Evolutionary conservation across 768 basidiomycete genomes (phyloP), one percentile per base, ranked within the genome.

Genomic region (Cubamyces sp.): DNA sequence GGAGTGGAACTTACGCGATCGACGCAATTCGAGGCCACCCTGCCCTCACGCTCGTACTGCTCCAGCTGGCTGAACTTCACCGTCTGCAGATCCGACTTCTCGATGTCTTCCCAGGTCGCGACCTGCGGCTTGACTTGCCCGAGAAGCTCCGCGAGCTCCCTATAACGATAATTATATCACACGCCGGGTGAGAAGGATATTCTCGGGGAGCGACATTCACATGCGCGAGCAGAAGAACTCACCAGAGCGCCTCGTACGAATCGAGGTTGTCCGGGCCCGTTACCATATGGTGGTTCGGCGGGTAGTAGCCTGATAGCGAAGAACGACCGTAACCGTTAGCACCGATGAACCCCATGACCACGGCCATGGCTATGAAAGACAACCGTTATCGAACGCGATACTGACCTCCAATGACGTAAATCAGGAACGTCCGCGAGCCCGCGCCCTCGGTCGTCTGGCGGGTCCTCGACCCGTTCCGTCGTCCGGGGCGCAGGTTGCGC

Each of bases 391-490:
- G 46, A 21, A 47, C 47, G 45, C 18, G 12, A 47, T 9, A 74
- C 82, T 52, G 64, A 85, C 90, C 90, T 53, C 91, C 91, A 71
- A 93, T 91, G 62, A 96, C 93, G 75, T 93, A 95, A 59, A 96
- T 94, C 74, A 94, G 79, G 75, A 94, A 94, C 18, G 92, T 94
- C 65, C 92, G 76, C 47, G 86, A 86, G 18, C 75, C 76, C 11
- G 68, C 64, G 25, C 69, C 65, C 25, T 70, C 72, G 41, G 65
- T 60, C 53, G 65, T 26, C 61, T 64, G 46, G 46, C 65, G 43
- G 23, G 40, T 56, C 39, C 18, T 50, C 56, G 69, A 54, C 41
- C 47, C 64, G 28, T 58, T 66, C n/a, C 71, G 64, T 30, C 70
- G 53, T 15, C 71, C 66, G 2, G 68, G 66, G 11, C 69, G 63